Base-by-base conservation (phyloP, 2,329 filamentous ascomycete species). In the Colletotrichum eremochloae region DNA sequence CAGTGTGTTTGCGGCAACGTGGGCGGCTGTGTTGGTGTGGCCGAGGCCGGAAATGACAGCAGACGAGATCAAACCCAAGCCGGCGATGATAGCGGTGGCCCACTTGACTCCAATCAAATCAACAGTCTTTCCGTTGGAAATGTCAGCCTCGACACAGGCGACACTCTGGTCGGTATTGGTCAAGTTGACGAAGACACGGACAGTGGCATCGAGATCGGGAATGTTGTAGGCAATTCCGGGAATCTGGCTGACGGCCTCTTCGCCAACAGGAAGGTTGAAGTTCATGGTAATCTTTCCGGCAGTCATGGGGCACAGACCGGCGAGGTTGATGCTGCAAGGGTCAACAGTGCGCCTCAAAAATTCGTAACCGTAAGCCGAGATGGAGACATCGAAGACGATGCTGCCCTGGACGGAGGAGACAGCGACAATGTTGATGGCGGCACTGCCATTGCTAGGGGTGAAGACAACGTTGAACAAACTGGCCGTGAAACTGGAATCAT, bases 71-170 rank as follows among this genome's bases (percentile, higher is more conserved):
- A 98, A 87, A 76, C 93, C 94, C 57, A 97, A 84, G 73, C 94
- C 94, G 75, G 94, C 94, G 77, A 98, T 95, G 76, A 97, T 87
- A 70, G 96, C 96, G 36, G 95, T 95, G 48, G 91, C 88, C 95
- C 95, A 98, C 77, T 95, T 94, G 52, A 98, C 95, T 72, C 92
- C 94, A 74, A 94, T 86, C 77, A 97, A 90, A 80, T 98, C 92
- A 66, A 98, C 96, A 0, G 95, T 97, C 84, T 97, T 94, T 74
- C 93, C 94, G 81, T 98, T 98, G 76, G 94, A 97, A 66, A 98
- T 87, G 74, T 91, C 87, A 61, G 95, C 95, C 84, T 97, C 93
- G 64, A 98, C 91, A 81, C 96, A 98, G 68, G 95, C 94, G 64
- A 97, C 89, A 77, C 88, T 90, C 63, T 88, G 83, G 65, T 88